These are phyloP conservation scores for Coemansia sp. DNA, from an alignment of 192 early-diverging fungal species.

Conservation along the genomic window DNA sequence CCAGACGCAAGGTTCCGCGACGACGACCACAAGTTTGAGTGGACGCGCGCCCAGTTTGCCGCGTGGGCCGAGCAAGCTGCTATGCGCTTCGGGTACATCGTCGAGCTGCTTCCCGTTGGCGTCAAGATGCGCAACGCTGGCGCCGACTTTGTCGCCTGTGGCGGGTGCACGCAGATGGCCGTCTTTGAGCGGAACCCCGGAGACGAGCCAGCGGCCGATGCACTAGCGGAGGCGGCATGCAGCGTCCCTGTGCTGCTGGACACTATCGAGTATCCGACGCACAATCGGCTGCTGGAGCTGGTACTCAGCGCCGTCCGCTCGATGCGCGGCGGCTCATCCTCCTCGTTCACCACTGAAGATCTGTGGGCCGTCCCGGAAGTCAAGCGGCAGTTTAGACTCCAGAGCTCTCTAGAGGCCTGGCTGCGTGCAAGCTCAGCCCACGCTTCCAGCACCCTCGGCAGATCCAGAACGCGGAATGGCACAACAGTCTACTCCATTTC, in stretches of 20 bases:
- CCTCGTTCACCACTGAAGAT: conserved; percentile 8
- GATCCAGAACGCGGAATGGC: background rate
- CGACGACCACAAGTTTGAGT: conserved; percentile 93
- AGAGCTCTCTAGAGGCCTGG: conserved; percentile 34
- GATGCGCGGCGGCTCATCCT: conserved; percentile 11
- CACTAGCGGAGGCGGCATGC: background rate
- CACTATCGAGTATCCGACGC: conserved; percentile 60
- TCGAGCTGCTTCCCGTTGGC: conserved; percentile 48
- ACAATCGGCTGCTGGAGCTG: conserved; percentile 32
- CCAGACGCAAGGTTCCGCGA: conserved; percentile 69
- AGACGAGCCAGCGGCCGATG: background rate
- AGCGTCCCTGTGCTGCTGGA: conserved; percentile 40
- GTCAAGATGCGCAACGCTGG: conserved; percentile 38
- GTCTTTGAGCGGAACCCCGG: conserved; percentile 55
- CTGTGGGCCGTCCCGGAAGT: conserved; percentile 57
- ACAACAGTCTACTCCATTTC: background rate
- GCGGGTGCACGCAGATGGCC: conserved; percentile 77
- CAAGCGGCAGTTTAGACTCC: conserved; percentile 59
- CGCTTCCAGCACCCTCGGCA: background rate
- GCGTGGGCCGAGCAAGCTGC: conserved; percentile 68
- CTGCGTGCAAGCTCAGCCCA: conserved; percentile 16
- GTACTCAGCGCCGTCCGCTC: conserved; percentile 29
- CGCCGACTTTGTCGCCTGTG: conserved; percentile 43
- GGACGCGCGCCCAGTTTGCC: conserved; percentile 87
- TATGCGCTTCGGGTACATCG: conserved; percentile 64